phyloP scores from a whole-genome alignment of 2,329 filamentous ascomycete species.

The Cytospora piceicola region DNA sequence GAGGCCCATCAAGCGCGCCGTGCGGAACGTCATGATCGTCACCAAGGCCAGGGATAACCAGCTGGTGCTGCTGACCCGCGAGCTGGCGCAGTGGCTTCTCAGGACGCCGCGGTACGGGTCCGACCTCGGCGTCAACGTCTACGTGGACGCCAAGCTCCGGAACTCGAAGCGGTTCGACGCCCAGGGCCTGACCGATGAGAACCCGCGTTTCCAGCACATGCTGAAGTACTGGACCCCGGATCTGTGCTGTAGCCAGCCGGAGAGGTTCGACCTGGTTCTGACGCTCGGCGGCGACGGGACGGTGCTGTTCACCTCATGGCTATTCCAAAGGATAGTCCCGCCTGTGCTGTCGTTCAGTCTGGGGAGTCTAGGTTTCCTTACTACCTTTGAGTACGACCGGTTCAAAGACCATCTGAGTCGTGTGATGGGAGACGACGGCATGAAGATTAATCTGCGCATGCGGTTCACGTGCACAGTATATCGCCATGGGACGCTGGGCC shows the following conservation, averaged over 20 bases:
- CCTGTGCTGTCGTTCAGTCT: slow-evolving; percentile 84
- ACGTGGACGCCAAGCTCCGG: slow-evolving; percentile 94
- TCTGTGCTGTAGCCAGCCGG: slow-evolving; percentile 89
- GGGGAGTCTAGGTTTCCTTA: slow-evolving; percentile 85
- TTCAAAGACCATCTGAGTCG: slow-evolving; percentile 87
- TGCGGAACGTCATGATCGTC: slow-evolving; percentile 96
- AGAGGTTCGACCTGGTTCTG: slow-evolving; percentile 93
- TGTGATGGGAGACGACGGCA: slow-evolving; percentile 91
- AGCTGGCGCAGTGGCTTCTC: slow-evolving; percentile 86
- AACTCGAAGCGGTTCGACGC: slow-evolving; percentile 88
- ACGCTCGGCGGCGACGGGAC: slow-evolving; percentile 87
- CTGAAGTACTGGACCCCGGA: slow-evolving; percentile 96
- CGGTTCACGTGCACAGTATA: slow-evolving; percentile 98
- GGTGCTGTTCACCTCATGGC: slow-evolving; percentile 85
- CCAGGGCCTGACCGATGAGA: slow-evolving; percentile 69
- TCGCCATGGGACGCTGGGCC: slow-evolving; percentile 64
- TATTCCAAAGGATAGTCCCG: slow-evolving; percentile 88
- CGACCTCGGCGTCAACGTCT: slow-evolving; percentile 91
- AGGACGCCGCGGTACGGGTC: slow-evolving; percentile 87
- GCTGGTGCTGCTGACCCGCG: slow-evolving; percentile 84
- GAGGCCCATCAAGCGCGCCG: slow-evolving; percentile 86
- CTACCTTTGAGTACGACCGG: slow-evolving; percentile 82
- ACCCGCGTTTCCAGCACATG: slow-evolving; percentile 79
- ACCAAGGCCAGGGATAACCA: slow-evolving; percentile 97
- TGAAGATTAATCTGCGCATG: slow-evolving; percentile 98